phyloP scores from a whole-genome alignment of 495 filamentous ascomycete genomes.

The Pseudevernia furfuracea region DNA sequence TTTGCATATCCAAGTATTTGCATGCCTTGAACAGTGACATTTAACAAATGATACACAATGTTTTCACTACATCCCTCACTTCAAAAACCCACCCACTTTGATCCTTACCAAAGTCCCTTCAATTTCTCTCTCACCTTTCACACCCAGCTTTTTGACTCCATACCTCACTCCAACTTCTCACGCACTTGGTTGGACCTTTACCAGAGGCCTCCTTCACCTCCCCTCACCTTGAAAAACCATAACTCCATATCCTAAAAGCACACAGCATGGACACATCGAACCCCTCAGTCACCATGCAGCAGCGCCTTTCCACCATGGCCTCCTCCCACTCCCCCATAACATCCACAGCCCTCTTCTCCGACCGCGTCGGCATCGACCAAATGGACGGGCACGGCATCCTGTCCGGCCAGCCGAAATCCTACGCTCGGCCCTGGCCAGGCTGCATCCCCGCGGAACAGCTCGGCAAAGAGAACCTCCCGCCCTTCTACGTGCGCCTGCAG shows the following conservation, averaged over 20 bases:
- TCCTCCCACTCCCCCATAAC: neutral
- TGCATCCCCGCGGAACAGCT: conserved; percentile 2
- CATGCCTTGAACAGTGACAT: neutral
- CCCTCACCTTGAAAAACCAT: neutral
- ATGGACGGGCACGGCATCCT: conserved; percentile 16
- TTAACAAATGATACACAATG: neutral
- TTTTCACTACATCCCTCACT: neutral
- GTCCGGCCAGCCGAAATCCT: neutral
- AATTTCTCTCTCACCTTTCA: neutral
- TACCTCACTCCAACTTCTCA: neutral
- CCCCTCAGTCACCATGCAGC: neutral
- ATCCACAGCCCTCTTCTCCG: neutral
- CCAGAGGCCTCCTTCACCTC: neutral
- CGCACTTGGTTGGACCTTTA: too few relatives aligned
- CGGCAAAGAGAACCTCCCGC: conserved; percentile 4
- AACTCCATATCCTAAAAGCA: neutral
- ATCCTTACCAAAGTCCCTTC: neutral
- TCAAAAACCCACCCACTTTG: neutral
- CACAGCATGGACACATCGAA: neutral
- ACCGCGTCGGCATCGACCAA: neutral
- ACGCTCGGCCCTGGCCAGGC: conserved; percentile 5
- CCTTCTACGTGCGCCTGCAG: conserved; percentile 12
- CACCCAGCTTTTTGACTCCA: neutral
- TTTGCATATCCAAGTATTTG: neutral
- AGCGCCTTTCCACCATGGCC: neutral